These are phyloP conservation scores for Rhododendron henanense DNA, from an alignment of 148 eudicot species.

Conservation along the genomic window DNA sequence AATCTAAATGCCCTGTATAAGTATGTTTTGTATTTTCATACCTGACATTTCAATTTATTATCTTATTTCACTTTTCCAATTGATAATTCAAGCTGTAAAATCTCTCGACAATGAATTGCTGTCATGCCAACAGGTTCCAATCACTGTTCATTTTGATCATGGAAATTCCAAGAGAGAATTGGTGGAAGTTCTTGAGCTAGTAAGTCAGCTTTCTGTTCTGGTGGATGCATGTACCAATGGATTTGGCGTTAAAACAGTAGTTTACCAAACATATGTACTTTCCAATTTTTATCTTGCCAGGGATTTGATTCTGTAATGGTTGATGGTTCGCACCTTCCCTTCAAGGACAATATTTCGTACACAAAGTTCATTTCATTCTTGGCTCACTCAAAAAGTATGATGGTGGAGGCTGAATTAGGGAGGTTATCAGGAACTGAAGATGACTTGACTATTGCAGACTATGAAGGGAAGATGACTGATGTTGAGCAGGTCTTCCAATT, in stretches of 20 bases:
- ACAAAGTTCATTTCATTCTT: conserved; percentile 62
- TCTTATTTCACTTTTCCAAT: neutral
- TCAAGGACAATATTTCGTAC: conserved; percentile 71
- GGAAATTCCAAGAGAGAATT: conserved; percentile 85
- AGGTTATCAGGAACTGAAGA: conserved; percentile 97
- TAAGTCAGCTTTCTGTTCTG: conserved; percentile 28
- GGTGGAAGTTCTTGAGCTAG: conserved; percentile 80
- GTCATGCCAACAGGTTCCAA: conserved; percentile 59
- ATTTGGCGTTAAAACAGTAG: neutral
- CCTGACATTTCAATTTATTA: neutral
- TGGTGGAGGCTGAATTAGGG: conserved; percentile 97
- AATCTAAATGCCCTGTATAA: neutral
- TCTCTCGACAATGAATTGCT: neutral
- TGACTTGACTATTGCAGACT: conserved; percentile 84
- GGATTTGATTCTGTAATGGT: conserved; percentile 94
- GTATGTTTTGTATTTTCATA: neutral
- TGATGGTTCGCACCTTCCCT: conserved; percentile 92
- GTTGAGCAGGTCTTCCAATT: conserved; percentile 51
- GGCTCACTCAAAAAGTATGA: conserved; percentile 64
- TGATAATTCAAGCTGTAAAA: neutral
- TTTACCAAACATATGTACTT: neutral
- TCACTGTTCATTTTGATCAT: conserved; percentile 95
- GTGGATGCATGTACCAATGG: neutral
- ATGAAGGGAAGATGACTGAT: conserved; percentile 85
- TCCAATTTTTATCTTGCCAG: conserved; percentile 28